Evolutionary conservation across 306 rosid genomes (phyloP), one percentile per base, ranked within the genome.

Genomic region (Delonix regia): DNA sequence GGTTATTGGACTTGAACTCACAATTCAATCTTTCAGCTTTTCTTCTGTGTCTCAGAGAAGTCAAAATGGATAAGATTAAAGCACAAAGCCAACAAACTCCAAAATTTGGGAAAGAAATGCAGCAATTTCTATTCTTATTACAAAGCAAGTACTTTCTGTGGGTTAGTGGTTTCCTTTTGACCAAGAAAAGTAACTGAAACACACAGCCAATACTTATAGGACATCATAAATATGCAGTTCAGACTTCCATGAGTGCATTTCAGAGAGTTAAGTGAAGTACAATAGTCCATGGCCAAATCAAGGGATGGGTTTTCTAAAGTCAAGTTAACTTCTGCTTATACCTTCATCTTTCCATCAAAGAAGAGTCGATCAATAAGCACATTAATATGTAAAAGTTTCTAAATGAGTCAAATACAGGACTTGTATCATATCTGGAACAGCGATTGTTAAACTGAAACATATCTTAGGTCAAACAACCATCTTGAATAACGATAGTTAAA

Each of bases 1-100:
- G 42, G 24, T 61, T 51, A 70, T 48, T 16, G 18, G 81, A 60
- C 33, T 33, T 56, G 19, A 30, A 56, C 71, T 55, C 28, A 30
- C 16, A 47, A 49, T 45, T 59, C 63, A 72, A 75, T 47, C 70
- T 55, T 65, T 73, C 49, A 10, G 66, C 62, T 68, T 68, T 68
- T 75, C 67, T 60, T 13, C 57, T 21, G 16, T 69, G n/a, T 52
- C 66, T 33, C 55, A 14, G 34, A 19, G 33, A 36, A 47, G 38
- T 13, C 56, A 21, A 14, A 2, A 45, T 22, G 53, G 65, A 61
- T 60, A 10, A 11, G 64, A 22, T 34, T 15, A 47, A 34, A 47
- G 45, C 6, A 71, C 6, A 71, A 79, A 21, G 15, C 48, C 0
- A 16, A 27, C 38, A 24, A 57, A 59, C 66, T 36, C 13, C 24